Conservation (phyloP, 257 asterid genomes). For the Solanum medicagineum region DNA sequence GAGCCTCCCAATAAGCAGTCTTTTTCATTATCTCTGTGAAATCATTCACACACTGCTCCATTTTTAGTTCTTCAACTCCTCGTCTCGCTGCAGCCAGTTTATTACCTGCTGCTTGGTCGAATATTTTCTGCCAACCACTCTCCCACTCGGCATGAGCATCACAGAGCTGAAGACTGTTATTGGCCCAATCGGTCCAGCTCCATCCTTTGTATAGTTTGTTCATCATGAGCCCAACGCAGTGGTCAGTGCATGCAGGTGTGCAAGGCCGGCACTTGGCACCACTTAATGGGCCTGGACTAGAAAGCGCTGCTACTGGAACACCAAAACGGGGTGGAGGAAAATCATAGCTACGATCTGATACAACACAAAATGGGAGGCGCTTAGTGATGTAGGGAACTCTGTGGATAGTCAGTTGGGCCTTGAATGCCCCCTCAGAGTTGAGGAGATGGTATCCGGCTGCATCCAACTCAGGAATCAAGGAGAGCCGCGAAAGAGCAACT, state of each 20-base stretch:
- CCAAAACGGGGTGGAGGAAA: constrained; percentile 60
- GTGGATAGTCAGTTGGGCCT: constrained; percentile 56
- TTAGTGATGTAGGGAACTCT: constrained; percentile 26
- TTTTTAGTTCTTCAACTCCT: constrained; percentile 23
- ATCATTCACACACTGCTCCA: constrained; percentile 42
- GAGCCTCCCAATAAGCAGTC: constrained; percentile 58
- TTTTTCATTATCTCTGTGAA: constrained; percentile 40
- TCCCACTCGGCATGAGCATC: constrained; percentile 78
- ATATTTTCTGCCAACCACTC: constrained; percentile 54
- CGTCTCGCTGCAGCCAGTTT: constrained; percentile 36
- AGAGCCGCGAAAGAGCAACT: constrained; percentile 79
- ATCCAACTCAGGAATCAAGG: constrained; percentile 57
- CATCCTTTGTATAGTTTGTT: constrained; percentile 31
- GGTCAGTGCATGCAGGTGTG: constrained; percentile 40
- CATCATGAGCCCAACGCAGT: constrained; percentile 63
- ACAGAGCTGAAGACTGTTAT: constrained; percentile 47
- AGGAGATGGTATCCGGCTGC: constrained; percentile 42
- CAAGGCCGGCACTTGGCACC: constrained; percentile 96
- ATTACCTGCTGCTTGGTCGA: constrained; percentile 44
- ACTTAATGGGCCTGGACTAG: constrained; percentile 70
- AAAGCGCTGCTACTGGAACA: constrained; percentile 71
- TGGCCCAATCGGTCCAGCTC: constrained; percentile 92
- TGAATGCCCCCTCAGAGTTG: constrained; percentile 80
- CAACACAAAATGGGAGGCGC: constrained; percentile 63
- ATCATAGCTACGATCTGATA: constrained; percentile 54